Base-by-base conservation (phyloP, 352 stramenopile genomes). In the Phytophthora agathidicida region DNA sequence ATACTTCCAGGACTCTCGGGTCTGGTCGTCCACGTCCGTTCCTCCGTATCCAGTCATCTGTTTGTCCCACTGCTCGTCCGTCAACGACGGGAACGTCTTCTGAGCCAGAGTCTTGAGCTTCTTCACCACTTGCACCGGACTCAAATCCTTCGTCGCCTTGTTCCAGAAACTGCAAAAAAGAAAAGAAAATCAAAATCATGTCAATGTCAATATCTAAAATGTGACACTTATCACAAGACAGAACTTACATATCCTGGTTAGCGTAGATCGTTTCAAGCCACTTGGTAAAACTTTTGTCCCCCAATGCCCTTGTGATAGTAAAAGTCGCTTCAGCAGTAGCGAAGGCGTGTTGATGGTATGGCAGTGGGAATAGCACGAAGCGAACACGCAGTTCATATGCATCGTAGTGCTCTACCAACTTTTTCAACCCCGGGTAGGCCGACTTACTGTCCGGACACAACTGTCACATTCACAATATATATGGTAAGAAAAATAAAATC, bases 261-360 rank as follows among this genome's bases (percentile, higher is more conserved):
- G 71, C 66, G 60, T 94, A 94, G 17, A 94, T 76, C 7, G 75
- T 79, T 61, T 94, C 85, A 37, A 94, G 77, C 85, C 85, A 94
- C 38, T 69, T 47, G n/a, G 44, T 72, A 46, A 94, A 94, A 6
- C 53, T 49, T 38, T 73, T 43, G 20, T 88, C 77, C 11, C 82
- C 82, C 31, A 92, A 55, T 17, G 71, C 71, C 8, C 68, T 54
- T 5, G 80, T 88, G 66, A 94, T 79, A 30, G 82, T 86, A 54
- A 86, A 90, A 10, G 75, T 67, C 10, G 79, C 55, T 51, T 92
- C 81, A 36, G 83, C 80, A 7, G 74, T 69, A 6, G 77, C 61
- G 55, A 92, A 94, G 22, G 80, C 80, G 39, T 92, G 68, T 49
- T 91, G 80, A 56, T 94, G 83, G 64, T 91, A 92, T 28, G 85